A percentile compares a stretch with the other conserved stretches of the same genome.
Conservation (phyloP, 306 rosid species). For the Dalbergia cultrata region DNA sequence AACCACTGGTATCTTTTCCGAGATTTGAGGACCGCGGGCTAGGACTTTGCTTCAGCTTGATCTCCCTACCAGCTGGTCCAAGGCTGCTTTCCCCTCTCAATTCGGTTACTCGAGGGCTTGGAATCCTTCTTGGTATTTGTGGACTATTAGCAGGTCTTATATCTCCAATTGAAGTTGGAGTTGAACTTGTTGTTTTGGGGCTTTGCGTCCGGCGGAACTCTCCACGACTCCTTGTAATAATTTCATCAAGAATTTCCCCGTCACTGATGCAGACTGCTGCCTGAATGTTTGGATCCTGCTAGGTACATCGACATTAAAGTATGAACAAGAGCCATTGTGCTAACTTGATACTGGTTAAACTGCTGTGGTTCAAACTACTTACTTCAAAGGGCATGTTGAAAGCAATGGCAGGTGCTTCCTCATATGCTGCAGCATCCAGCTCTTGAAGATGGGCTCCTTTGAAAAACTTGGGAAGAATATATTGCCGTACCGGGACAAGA, state of each 20-base stretch:
- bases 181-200: conserved; percentile 77
- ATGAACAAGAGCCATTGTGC: conserved; percentile 25
- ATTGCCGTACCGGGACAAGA: conserved; percentile 94
- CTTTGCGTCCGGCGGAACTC: conserved; percentile 80
- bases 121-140: conserved; percentile 44
- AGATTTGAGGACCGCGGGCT: conserved; percentile 63
- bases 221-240: conserved; percentile 91
- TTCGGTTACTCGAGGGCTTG: conserved; percentile 67
- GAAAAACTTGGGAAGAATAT: conserved; percentile 85
- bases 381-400: conserved; percentile 85
- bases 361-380: conserved; percentile 45
- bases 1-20: conserved; percentile 51
- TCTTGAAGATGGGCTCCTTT: conserved; percentile 91
- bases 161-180: conserved; percentile 66
- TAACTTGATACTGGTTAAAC: conserved; percentile 1
- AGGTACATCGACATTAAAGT: conserved; percentile 23
- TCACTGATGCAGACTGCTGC: conserved; percentile 57
- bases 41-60: conserved; percentile 52
- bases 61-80: conserved; percentile 47
- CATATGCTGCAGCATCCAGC: conserved; percentile 90
- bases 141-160: conserved; percentile 68
- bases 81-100: conserved; percentile 69
- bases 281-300: conserved; percentile 67
- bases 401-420: conserved; percentile 84
- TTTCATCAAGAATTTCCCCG: conserved; percentile 90